A percentile compares a stretch with the other conserved stretches of the same genome.
phyloP scores from a whole-genome alignment of 805 yeast species.

The Brettanomyces bruxellensis region DNA sequence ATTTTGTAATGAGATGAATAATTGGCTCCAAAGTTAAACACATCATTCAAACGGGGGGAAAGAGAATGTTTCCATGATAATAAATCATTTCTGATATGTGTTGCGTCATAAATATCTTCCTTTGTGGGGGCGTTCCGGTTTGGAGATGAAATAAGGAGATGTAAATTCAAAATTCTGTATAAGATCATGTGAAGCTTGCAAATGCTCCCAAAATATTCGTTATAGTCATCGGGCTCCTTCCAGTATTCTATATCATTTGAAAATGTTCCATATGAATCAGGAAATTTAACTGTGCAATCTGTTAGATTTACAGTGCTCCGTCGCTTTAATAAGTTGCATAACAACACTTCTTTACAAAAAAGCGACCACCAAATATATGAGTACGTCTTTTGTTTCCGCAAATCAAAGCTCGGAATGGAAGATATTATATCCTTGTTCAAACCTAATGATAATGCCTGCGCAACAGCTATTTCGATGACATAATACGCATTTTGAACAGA shows the following conservation, averaged over 20 bases:
- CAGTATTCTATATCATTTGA: neutral
- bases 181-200: conserved; percentile 3
- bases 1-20: neutral
- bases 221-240: conserved; percentile 1
- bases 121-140: neutral
- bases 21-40: neutral
- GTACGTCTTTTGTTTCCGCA: neutral
- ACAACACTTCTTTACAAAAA: conserved; percentile 6
- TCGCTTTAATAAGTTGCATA: conserved; percentile 3
- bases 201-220: conserved; percentile 1
- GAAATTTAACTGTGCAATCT: neutral
- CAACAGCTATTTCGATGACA: conserved; percentile 10
- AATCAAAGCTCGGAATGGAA: neutral
- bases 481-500: conserved; percentile 12
- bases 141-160: neutral
- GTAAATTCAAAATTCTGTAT: conserved; percentile 3
- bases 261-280: neutral
- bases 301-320: conserved; percentile 4
- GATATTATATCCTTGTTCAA: conserved; percentile 7
- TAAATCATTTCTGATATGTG: conserved; percentile 7
- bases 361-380: conserved; percentile 14
- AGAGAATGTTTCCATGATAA: conserved; percentile 3
- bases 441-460: conserved; percentile 15
- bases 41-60: neutral
- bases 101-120: conserved; percentile 7